phyloP scores from a whole-genome alignment of 805 yeast genomes.

The Saccharomyces jurei region DNA sequence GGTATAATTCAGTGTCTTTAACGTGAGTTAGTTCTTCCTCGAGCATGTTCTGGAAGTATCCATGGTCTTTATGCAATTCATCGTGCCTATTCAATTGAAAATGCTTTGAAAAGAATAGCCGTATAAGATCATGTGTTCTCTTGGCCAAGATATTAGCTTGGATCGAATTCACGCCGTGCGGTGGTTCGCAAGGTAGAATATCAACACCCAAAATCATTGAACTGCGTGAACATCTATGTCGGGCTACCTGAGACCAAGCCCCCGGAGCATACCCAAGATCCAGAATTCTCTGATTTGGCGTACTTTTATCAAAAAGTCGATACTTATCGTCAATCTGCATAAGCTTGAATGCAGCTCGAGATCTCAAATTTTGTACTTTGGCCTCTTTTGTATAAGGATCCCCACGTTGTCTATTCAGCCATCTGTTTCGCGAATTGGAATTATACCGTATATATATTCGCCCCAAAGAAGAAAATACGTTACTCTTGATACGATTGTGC shows the following conservation, averaged over 20 bases:
- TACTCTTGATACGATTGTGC: neutral
- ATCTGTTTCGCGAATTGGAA: constrained; percentile 52
- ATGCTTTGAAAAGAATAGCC: constrained; percentile 38
- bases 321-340: constrained; percentile 63
- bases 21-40: constrained; percentile 14
- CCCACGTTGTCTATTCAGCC: constrained; percentile 63
- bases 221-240: constrained; percentile 39
- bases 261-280: constrained; percentile 95
- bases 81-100: constrained; percentile 29
- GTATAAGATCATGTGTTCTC: constrained; percentile 50
- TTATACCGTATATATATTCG: constrained; percentile 14
- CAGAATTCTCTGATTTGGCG: constrained; percentile 47
- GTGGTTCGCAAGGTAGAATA: constrained; percentile 70
- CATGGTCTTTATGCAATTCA: constrained; percentile 26
- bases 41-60: constrained; percentile 14
- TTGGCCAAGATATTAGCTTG: constrained; percentile 82
- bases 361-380: constrained; percentile 49
- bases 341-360: constrained; percentile 88
- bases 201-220: constrained; percentile 76
- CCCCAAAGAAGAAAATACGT: neutral
- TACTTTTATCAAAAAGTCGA: constrained; percentile 41
- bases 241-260: constrained; percentile 86
- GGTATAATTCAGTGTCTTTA: constrained; percentile 24
- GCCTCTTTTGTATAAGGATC: constrained; percentile 69
- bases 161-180: constrained; percentile 65